phyloP scores from a whole-genome alignment of 176 grass and related monocot species.

The Musa acuminata region DNA sequence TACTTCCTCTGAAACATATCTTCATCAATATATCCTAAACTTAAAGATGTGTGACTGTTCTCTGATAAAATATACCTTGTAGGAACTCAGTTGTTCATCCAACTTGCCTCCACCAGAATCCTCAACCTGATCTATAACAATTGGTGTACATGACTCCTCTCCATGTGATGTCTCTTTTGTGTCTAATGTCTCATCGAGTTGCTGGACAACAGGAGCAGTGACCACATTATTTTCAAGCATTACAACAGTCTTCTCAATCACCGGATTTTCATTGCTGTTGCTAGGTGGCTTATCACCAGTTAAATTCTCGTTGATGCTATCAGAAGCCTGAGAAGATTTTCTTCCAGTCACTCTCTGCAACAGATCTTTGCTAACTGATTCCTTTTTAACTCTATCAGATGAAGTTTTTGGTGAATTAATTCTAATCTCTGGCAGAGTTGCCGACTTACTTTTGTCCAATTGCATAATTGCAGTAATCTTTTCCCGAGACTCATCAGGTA shows the following conservation, averaged over 20 bases:
- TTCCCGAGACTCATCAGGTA: conserved; percentile 42
- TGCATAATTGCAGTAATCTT: conserved; percentile 56
- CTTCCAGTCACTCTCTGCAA: conserved; percentile 19
- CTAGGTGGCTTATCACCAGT: conserved; percentile 15
- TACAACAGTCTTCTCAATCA: conserved; percentile 60
- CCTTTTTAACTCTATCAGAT: conserved; percentile 20
- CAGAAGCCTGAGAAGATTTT: conserved; percentile 18
- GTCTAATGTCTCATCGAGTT: conserved; percentile 9
- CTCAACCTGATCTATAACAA: conserved; percentile 27
- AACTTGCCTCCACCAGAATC: conserved; percentile 10
- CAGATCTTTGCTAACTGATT: conserved; percentile 21
- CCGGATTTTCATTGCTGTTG: conserved; percentile 36
- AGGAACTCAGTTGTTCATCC: conserved; percentile 23
- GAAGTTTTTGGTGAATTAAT: conserved; percentile 19
- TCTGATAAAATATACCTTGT: conserved; percentile 41
- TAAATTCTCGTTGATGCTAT: conserved; percentile 25
- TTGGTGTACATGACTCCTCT: conserved; percentile 27
- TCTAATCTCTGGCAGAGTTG: conserved; percentile 64
- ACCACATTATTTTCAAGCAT: conserved; percentile 48
- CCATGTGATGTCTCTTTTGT: conserved; percentile 20
- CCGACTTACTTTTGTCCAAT: conserved; percentile 81
- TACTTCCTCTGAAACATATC: too few species aligned
- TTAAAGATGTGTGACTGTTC: conserved; percentile 14
- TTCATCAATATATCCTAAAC: too few species aligned
- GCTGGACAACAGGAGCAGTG: conserved; percentile 20